Percentiles rank a stretch among this genome's conserved stretches.
These are phyloP conservation scores for Cyclotella choctawhatcheeana DNA, from an alignment of 108 stramenopile species.

Conservation along the genomic window DNA sequence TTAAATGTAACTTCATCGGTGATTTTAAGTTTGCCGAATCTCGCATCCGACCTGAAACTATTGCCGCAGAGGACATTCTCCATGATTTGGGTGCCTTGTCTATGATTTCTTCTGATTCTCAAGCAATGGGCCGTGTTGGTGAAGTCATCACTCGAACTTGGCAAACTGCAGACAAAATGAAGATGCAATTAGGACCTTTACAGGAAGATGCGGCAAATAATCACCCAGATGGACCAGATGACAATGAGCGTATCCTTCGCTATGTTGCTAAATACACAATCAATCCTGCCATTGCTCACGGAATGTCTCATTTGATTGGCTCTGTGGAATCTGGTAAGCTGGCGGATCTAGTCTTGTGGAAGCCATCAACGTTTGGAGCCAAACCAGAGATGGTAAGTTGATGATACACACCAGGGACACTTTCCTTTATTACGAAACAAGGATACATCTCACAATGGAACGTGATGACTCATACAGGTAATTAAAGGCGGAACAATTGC, in stretches of 20 bases:
- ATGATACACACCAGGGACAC: no score
- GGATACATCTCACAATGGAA: not conserved
- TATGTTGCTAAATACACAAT: constrained; percentile 99
- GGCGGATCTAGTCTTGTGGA: constrained; percentile 96
- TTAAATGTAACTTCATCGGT: no score
- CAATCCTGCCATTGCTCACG: constrained; percentile 98
- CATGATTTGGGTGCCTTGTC: constrained; percentile 97
- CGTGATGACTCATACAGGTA: constrained; percentile 24
- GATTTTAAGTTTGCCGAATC: constrained; percentile 61
- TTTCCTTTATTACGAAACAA: no score
- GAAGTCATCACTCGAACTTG: constrained; percentile 98
- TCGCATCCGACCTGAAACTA: constrained; percentile 97
- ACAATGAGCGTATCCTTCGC: constrained; percentile 93
- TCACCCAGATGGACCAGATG: constrained; percentile 63
- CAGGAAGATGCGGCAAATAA: constrained; percentile 67
- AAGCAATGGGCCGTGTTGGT: constrained; percentile 98
- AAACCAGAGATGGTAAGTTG: constrained; percentile 90
- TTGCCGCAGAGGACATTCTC: constrained; percentile 97
- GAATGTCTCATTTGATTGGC: constrained; percentile 93
- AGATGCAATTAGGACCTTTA: constrained; percentile 91
- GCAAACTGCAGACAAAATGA: constrained; percentile 99
- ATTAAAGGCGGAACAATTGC: constrained; percentile 96
- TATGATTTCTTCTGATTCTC: constrained; percentile 91
- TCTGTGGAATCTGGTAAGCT: constrained; percentile 94
- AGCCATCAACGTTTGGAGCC: constrained; percentile 93